These are phyloP conservation scores for Scheffersomyces amazonensis DNA, from an alignment of 805 yeast genomes.

Conservation along the genomic window DNA sequence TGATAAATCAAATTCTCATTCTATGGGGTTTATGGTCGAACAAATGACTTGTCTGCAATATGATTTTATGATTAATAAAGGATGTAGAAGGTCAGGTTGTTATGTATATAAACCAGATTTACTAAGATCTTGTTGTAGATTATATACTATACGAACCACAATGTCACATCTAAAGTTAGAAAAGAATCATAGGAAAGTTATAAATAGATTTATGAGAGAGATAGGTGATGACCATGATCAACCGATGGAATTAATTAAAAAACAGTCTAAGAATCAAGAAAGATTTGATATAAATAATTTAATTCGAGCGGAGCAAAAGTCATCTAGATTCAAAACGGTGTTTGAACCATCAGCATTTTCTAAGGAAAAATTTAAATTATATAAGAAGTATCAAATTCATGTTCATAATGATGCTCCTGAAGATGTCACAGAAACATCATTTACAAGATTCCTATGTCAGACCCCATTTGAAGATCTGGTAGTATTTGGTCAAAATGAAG, in stretches of 20 bases:
- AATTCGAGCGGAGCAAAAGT: conserved; percentile 36
- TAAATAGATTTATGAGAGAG: conserved; percentile 56
- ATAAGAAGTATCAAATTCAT: conserved; percentile 62
- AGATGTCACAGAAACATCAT: conserved; percentile 45
- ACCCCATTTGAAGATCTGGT: conserved; percentile 51
- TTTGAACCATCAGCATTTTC: conserved; percentile 54
- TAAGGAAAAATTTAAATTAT: conserved; percentile 60
- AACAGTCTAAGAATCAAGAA: conserved; percentile 7
- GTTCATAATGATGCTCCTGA: conserved; percentile 64
- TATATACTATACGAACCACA: conserved; percentile 72
- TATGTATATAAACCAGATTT: conserved; percentile 66
- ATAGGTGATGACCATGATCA: conserved; percentile 11
- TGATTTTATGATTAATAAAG: conserved; percentile 64
- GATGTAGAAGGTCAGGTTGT: conserved; percentile 77
- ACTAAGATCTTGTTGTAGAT: conserved; percentile 71
- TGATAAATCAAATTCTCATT: conserved; percentile 9
- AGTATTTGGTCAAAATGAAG: conserved; percentile 16
- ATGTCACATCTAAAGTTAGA: conserved; percentile 42
- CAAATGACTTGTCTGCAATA: conserved; percentile 52
- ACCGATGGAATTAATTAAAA: conserved; percentile 9
- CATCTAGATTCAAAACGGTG: conserved; percentile 35
- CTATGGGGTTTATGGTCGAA: conserved; percentile 38
- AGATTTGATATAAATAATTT: conserved; percentile 29
- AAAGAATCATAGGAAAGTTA: conserved; percentile 64
- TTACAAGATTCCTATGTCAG: conserved; percentile 65